Conservation (phyloP, 139 green algal species). For the Chlamydomonas incerta region DNA sequence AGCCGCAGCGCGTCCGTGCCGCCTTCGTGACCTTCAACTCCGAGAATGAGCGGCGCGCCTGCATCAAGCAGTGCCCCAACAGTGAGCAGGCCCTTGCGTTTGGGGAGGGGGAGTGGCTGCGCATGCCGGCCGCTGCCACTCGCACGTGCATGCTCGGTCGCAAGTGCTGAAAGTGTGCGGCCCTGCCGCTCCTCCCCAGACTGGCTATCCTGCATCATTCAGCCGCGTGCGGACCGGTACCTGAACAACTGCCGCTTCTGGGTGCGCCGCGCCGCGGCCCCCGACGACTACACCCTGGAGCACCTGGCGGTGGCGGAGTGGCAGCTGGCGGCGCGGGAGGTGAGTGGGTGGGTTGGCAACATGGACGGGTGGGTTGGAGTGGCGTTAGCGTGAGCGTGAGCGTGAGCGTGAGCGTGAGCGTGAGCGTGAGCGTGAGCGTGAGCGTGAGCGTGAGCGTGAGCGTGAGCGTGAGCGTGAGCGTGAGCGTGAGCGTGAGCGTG, state of each 20-base stretch:
- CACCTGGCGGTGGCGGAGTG: slow-evolving; percentile 50
- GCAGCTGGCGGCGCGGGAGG: slow-evolving; percentile 1
- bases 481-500: too few relatives aligned
- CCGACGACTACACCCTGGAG: slow-evolving; percentile 68
- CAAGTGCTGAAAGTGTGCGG: too few relatives aligned
- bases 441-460: too few relatives aligned
- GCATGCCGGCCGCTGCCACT: too few relatives aligned
- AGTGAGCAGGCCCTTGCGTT: too few relatives aligned
- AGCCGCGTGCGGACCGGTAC: slow-evolving; percentile 5
- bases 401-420: too few relatives aligned
- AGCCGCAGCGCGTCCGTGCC: slow-evolving; percentile 7
- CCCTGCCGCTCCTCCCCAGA: slow-evolving; percentile 18
- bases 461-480: too few relatives aligned
- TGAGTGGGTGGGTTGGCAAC: not conserved
- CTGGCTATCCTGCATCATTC: slow-evolving; percentile 37
- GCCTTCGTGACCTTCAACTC: slow-evolving; percentile 71
- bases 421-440: too few relatives aligned
- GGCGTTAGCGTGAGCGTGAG: too few relatives aligned
- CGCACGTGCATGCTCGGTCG: too few relatives aligned
- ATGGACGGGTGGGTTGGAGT: not conserved
- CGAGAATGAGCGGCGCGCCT: slow-evolving; percentile 32
- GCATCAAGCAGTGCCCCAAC: slow-evolving; percentile 28
- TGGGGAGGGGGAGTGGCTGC: too few relatives aligned
- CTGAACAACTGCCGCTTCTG: slow-evolving; percentile 38
- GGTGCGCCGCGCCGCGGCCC: slow-evolving; percentile 43